phyloP scores from a whole-genome alignment of 306 rosid species.

The Luffa aegyptiaca region DNA sequence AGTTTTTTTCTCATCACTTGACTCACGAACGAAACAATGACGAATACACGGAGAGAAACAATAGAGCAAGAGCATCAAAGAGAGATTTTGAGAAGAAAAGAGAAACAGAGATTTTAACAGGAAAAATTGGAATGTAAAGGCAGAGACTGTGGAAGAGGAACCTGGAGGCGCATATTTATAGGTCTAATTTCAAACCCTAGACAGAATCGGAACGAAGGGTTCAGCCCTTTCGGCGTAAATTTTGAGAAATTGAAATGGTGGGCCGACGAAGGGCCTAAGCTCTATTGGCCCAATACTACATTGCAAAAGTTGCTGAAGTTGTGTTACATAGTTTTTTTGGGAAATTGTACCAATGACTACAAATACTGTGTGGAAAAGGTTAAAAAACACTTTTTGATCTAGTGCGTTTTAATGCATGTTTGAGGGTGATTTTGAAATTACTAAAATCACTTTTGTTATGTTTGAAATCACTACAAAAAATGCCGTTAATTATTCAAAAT shows the following conservation, averaged over 20 bases:
- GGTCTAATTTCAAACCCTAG: constrained; percentile 7
- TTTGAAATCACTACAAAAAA: too few relatives aligned
- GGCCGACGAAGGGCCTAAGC: neutral
- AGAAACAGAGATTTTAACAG: neutral
- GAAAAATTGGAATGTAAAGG: neutral
- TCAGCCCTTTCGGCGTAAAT: neutral
- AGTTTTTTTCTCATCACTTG: constrained; percentile 62
- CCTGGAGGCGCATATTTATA: neutral
- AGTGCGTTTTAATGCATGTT: too few relatives aligned
- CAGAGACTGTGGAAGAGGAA: fast-evolving
- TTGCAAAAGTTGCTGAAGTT: too few relatives aligned
- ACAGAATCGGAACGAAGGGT: neutral
- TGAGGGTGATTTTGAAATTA: too few relatives aligned
- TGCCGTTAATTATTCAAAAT: too few relatives aligned
- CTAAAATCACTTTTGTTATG: too few relatives aligned
- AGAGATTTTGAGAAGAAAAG: neutral
- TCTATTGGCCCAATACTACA: neutral
- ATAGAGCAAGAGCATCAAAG: neutral
- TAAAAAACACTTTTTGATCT: too few relatives aligned
- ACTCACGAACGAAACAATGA: neutral
- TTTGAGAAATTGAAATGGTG: neutral
- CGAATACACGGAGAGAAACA: neutral
- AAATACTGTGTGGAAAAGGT: too few relatives aligned
- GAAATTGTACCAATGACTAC: too few relatives aligned
- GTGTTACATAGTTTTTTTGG: too few relatives aligned